These are phyloP conservation scores for Hypomyces rosellus DNA, from an alignment of 2,329 filamentous ascomycete genomes.

Conservation along the genomic window DNA sequence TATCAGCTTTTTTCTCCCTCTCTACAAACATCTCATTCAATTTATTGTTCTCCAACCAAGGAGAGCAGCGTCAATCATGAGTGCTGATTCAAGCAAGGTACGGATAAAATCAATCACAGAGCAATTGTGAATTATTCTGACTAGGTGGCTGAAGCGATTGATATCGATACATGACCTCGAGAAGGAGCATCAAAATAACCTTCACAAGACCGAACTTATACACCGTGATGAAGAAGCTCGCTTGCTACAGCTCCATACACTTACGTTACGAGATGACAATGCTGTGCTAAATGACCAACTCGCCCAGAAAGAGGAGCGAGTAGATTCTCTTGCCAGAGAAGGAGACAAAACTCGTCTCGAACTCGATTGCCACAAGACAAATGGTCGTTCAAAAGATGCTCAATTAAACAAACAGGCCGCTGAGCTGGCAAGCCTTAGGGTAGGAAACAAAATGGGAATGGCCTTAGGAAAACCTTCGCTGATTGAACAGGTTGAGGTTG, in stretches of 20 bases:
- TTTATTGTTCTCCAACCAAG: not conserved
- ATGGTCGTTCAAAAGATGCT: slow-evolving; percentile 39
- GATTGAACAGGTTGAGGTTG: slow-evolving; percentile 57
- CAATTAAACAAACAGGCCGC: slow-evolving; percentile 43
- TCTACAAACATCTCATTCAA: not conserved
- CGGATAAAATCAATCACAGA: not conserved
- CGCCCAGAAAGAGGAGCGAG: slow-evolving; percentile 51
- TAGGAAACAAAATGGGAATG: slow-evolving; percentile 21
- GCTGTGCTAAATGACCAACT: slow-evolving; percentile 60
- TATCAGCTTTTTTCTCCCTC: not conserved
- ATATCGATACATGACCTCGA: slow-evolving; percentile 54
- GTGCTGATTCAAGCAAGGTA: slow-evolving; percentile 23
- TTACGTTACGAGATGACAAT: slow-evolving; percentile 71
- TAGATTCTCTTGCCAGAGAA: slow-evolving; percentile 40
- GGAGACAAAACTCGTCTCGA: slow-evolving; percentile 35
- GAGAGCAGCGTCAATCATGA: slow-evolving; percentile 17
- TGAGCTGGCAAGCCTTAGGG: slow-evolving; percentile 43
- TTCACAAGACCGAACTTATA: slow-evolving; percentile 60
- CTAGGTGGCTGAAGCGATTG: slow-evolving; percentile 30
- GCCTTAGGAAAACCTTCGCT: not conserved
- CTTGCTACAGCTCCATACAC: slow-evolving; percentile 59
- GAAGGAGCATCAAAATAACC: slow-evolving; percentile 59
- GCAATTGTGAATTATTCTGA: slow-evolving; percentile 7
- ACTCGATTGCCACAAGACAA: slow-evolving; percentile 37
- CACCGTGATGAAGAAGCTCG: slow-evolving; percentile 70